phyloP scores from a whole-genome alignment of 2,329 filamentous ascomycete species.

The Colletotrichum godetiae region DNA sequence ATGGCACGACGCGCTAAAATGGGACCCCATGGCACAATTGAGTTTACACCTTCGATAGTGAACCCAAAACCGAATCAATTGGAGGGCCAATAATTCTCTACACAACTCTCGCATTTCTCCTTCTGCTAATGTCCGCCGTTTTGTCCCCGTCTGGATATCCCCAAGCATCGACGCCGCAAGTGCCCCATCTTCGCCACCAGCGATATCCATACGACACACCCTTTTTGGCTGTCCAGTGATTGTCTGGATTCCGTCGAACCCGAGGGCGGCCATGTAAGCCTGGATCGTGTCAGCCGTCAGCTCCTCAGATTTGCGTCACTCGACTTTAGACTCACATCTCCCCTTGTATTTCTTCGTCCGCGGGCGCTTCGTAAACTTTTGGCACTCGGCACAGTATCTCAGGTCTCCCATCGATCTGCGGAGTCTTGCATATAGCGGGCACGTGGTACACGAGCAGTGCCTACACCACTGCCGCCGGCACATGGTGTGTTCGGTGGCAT shows the following conservation, averaged over 20 bases:
- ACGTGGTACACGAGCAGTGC: constrained; percentile 19
- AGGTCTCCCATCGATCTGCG: neutral
- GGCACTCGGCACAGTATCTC: constrained; percentile 6
- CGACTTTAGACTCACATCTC: constrained; percentile 9
- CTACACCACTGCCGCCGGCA: constrained; percentile 6
- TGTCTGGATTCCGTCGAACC: neutral
- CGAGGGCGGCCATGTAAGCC: constrained; percentile 10
- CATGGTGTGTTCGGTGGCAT: neutral
- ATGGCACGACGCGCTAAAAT: too few relatives aligned
- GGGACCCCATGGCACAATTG: too few relatives aligned
- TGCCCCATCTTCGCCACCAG: constrained; percentile 21
- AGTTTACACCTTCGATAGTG: too few relatives aligned
- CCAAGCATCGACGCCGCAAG: neutral
- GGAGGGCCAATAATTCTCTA: neutral
- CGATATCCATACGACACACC: constrained; percentile 6
- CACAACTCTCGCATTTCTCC: neutral
- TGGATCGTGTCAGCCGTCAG: neutral
- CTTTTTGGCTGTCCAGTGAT: constrained; percentile 19
- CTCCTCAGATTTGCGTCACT: accelerated
- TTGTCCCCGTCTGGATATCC: neutral
- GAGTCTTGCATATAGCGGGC: constrained; percentile 2
- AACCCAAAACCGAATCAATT: too few relatives aligned
- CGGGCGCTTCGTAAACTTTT: constrained; percentile 7
- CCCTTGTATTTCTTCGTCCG: constrained; percentile 3
- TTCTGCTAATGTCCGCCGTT: neutral